Evolutionary conservation across 2,329 filamentous ascomycete genomes (phyloP).

Genomic region (Fusarium sp.): DNA sequence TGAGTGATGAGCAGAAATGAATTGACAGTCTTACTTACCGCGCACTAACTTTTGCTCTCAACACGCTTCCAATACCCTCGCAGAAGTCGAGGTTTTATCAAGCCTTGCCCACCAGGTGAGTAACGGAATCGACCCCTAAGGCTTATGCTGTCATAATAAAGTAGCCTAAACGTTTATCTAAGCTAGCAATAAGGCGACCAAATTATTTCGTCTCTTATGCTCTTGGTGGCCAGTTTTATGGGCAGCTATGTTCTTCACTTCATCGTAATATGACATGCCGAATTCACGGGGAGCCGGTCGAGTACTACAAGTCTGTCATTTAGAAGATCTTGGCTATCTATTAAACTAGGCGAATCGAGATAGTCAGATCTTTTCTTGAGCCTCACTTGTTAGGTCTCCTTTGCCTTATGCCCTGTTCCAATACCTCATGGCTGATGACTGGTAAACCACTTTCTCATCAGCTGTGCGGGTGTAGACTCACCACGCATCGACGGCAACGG

Average conservation of each 20-base stretch:
- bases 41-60: background rate
- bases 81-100: background rate
- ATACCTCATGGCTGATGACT: background rate
- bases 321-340: constrained; percentile 20
- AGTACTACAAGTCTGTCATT: background rate
- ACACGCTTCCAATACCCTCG: background rate
- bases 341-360: constrained; percentile 11
- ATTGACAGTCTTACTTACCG: background rate
- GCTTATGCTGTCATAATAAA: background rate
- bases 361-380: constrained; percentile 5
- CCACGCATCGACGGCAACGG: constrained; percentile 11
- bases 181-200: background rate
- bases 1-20: constrained; percentile 12
- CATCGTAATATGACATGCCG: background rate
- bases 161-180: background rate
- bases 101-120: background rate
- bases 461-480: background rate
- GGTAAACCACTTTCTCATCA: background rate
- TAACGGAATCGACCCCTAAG: background rate
- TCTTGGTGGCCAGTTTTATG: background rate
- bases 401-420: background rate
- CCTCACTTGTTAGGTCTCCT: background rate
- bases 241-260: background rate
- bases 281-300: background rate
- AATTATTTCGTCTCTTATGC: background rate